These are phyloP conservation scores for Xylaria venustula DNA, from an alignment of 495 filamentous ascomycete species.

Conservation along the genomic window DNA sequence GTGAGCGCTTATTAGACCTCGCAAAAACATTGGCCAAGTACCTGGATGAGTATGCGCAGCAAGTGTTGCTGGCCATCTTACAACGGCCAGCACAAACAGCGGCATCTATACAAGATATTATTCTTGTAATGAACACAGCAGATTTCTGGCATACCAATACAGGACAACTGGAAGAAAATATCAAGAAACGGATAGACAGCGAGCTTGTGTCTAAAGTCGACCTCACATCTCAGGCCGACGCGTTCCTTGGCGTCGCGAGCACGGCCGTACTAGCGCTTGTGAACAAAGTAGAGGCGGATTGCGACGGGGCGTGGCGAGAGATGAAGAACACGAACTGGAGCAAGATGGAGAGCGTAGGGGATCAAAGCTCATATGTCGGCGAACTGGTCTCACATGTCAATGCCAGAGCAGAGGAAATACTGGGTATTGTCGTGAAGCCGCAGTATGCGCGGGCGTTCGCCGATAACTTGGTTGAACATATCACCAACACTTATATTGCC, in stretches of 20 bases:
- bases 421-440: slow-evolving; percentile 80
- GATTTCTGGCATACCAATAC: slow-evolving; percentile 97
- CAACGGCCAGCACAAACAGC: slow-evolving; percentile 56
- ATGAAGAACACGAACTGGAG: slow-evolving; percentile 98
- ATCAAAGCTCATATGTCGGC: slow-evolving; percentile 88
- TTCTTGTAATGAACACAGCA: slow-evolving; percentile 90
- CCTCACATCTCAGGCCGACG: slow-evolving; percentile 86
- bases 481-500: slow-evolving; percentile 73
- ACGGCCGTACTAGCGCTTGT: slow-evolving; percentile 83
- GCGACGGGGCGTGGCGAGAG: slow-evolving; percentile 89
- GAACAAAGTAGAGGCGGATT: slow-evolving; percentile 73
- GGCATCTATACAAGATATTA: slow-evolving; percentile 70
- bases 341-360: slow-evolving; percentile 89
- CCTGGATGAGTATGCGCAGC: slow-evolving; percentile 91
- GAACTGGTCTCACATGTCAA: slow-evolving; percentile 76
- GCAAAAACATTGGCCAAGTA: slow-evolving; percentile 87
- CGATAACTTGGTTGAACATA: slow-evolving; percentile 85
- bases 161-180: slow-evolving; percentile 88
- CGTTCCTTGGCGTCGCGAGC: slow-evolving; percentile 92
- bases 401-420: slow-evolving; percentile 64
- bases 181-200: slow-evolving; percentile 82
- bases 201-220: slow-evolving; percentile 74
- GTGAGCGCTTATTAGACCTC: slow-evolving; percentile 80
- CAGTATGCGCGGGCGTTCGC: slow-evolving; percentile 94
- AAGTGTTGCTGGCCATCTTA: slow-evolving; percentile 80